Evolutionary conservation across 2,329 filamentous ascomycete species (phyloP).

Genomic region (Fusarium begoniae): DNA sequence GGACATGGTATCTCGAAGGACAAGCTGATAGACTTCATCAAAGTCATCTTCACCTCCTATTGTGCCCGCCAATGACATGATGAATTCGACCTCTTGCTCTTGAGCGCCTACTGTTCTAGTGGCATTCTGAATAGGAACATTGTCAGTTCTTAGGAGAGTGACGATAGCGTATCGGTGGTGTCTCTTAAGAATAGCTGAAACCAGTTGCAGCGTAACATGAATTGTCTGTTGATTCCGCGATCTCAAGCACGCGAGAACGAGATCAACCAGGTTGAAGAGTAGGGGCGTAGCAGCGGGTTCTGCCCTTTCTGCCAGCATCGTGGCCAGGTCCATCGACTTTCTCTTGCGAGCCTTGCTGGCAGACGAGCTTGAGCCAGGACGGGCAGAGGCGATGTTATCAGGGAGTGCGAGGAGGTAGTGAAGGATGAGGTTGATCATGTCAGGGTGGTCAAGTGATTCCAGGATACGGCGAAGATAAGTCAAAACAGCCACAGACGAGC

Average conservation of each 20-base stretch:
- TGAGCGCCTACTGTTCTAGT: constrained; percentile 77
- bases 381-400: constrained; percentile 55
- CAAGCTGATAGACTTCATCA: constrained; percentile 75
- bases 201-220: constrained; percentile 85
- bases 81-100: constrained; percentile 76
- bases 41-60: constrained; percentile 76
- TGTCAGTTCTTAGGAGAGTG: constrained; percentile 76
- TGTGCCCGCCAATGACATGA: constrained; percentile 73
- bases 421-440: constrained; percentile 92
- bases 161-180: constrained; percentile 88
- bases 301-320: constrained; percentile 77
- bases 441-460: constrained; percentile 89
- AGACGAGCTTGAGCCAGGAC: constrained; percentile 56
- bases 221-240: constrained; percentile 91
- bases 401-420: constrained; percentile 90
- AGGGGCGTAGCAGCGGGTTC: constrained; percentile 81
- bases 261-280: constrained; percentile 91
- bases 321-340: constrained; percentile 88
- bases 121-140: constrained; percentile 61
- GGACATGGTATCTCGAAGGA: constrained; percentile 75
- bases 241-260: constrained; percentile 84
- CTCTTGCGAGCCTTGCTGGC: constrained; percentile 79
- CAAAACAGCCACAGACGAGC: constrained; percentile 93
- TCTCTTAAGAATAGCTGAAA: constrained; percentile 85
- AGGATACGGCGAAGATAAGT: constrained; percentile 92